Evolutionary conservation across 495 filamentous ascomycete genomes (phyloP), one percentile per base, ranked within the genome.

Genomic region (Parachaetomium inaequale): DNA sequence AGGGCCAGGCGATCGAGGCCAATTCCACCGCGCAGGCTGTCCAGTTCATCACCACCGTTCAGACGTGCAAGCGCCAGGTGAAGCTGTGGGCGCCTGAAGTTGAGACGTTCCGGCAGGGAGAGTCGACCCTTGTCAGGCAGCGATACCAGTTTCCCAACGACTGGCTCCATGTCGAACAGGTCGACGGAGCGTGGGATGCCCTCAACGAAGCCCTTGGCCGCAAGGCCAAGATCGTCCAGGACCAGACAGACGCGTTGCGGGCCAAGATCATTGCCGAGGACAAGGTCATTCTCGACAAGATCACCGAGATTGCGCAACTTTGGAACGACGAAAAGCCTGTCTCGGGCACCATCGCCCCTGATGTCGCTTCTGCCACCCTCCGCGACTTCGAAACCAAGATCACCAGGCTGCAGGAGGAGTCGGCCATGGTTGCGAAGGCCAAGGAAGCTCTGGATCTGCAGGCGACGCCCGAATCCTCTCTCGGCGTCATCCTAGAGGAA

Each of bases 311-410:
- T 51, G 89, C 88, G 57, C 75, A 70, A 11, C 84, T 93, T 70
- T 99, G 94, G 94, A 92, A 90, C 64, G 89, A 95, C 42, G 91
- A 98, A 73, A 97, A 97, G 77, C 94, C 94, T 11, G 90, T 99
- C 7, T 96, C 93, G 36, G 94, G 94, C 19, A 94, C 87, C 15
- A 93, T 96, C 66, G 86, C 90, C 15, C 94, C 95, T 0, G 88
- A 92, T 17, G 86, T 91, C 62, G 94, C 94, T 12, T 92, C 88
- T 38, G 81, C 83, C 17, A 92, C 87, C 6, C 83, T 99, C 34
- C 80, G 79, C 58, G 85, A 84, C 26, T 98, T 98, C 68, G 91
- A 96, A 69, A 78, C 80, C 12, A 85, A 88, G 43, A 88, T 99
- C 56, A 90, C 89, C 32, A 82, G 84, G 61, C 83, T 99, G 19